A percentile compares a stretch with the other conserved stretches of the same genome.
Conservation (phyloP, 306 rosid species). For the Dicorynia guianensis region DNA sequence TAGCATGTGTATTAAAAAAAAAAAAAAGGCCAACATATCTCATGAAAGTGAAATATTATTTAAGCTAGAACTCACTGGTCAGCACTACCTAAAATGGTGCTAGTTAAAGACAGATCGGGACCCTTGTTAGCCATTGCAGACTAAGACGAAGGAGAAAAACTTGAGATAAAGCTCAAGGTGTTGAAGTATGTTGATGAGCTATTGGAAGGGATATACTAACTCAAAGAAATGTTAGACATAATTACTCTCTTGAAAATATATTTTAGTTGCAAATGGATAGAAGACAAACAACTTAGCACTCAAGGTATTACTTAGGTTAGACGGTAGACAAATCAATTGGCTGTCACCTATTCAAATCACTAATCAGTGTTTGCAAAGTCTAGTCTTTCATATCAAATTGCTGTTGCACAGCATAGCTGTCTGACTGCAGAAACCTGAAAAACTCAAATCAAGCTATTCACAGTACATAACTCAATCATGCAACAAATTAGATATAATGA, state of each 20-base stretch:
- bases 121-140: too few relatives aligned
- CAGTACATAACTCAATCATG: too few relatives aligned
- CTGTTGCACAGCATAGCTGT: neutral
- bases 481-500: too few relatives aligned
- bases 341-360: neutral
- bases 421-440: neutral
- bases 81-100: neutral
- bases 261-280: neutral
- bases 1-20: too few relatives aligned
- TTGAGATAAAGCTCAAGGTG: too few relatives aligned
- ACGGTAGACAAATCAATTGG: neutral
- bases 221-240: neutral
- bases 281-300: neutral
- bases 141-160: too few relatives aligned
- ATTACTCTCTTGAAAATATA: neutral
- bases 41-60: too few relatives aligned
- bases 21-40: too few relatives aligned
- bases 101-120: neutral
- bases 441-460: neutral
- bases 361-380: conserved; percentile 1
- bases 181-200: neutral
- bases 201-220: neutral
- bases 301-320: too few relatives aligned
- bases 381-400: neutral
- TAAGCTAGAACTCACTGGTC: neutral